Base-by-base conservation (phyloP, 2,329 filamentous ascomycete species). In the Hirsutella minnesotensis region DNA sequence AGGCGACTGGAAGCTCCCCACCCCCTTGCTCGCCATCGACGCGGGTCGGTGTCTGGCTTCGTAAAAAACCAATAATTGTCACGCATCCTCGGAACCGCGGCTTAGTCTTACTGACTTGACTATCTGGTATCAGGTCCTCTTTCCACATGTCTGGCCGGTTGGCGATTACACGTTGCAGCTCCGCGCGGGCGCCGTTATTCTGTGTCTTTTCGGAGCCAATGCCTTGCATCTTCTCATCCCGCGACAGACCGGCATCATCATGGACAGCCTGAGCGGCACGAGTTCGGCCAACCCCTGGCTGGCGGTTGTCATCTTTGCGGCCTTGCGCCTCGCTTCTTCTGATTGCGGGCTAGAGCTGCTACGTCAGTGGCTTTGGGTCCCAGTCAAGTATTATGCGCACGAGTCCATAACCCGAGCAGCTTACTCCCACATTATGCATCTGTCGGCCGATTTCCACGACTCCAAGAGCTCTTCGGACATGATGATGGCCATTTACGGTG, bases 81-180 rank as follows among this genome's bases (percentile, higher is more conserved):
- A n/a, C n/a, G n/a, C n/a, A n/a, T n/a, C n/a, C n/a, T n/a, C n/a
- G n/a, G n/a, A n/a, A n/a, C n/a, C n/a, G n/a, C n/a, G n/a, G n/a
- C n/a, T n/a, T n/a, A n/a, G n/a, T n/a, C n/a, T n/a, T n/a, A n/a
- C n/a, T n/a, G n/a, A n/a, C 33, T 29, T 38, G 12, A 20, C 39
- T 45, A 21, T 48, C 29, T 29, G 18, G 20, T 19, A n/a, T 13
- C 44, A 81, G 76, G 64, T 90, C 30, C 82, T 94, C 57, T 67
- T 89, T 22, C 86, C 85, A 0, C 85, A 87, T 54, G 68, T 94
- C 18, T 89, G 84, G 77, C 87, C 88, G 1, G 72, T 77, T 41
- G 73, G 79, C 35, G 75, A 83, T 53, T 72, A 68, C 42, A 59
- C 64, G 13, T 71, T 92, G 16, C 85, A 92, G 56, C 58, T 83